Evolutionary conservation across 495 filamentous ascomycete species (phyloP), one percentile per base, ranked within the genome.

Genomic region (Podospora sp.): DNA sequence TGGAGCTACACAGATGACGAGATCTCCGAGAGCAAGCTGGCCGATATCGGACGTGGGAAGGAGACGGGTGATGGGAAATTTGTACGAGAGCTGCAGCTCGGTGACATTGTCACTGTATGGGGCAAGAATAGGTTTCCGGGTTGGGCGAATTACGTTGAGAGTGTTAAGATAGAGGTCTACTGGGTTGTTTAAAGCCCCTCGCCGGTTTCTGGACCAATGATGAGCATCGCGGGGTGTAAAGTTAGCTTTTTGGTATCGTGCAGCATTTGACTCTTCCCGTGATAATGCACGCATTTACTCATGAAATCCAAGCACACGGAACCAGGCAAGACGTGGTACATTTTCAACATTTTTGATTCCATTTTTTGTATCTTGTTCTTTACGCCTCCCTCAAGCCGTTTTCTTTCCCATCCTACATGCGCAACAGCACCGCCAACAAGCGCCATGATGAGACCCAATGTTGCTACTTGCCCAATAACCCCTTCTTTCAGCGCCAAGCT

Each of bases 31-130:
- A 85, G 82, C 1, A 62, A 72, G 0, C 58, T 65, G 0, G 85
- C 75, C 0, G 74, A 72, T 29, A 49, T 70, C 18, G 89, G 86
- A 6, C 81, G 86, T 20, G 90, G 88, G 3, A 75, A 69, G 50
- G 82, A 67, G n/a, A 88, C 83, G 21, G 78, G 79, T n/a, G 78
- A 84, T 73, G 85, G 88, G 49, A 77, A 79, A 46, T 84, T 81
- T 66, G 85, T 92, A 20, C 78, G 85, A 16, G 77, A 80, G 33
- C 68, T 91, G 71, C 80, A 82, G 67, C 68, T 89, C 20, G 90
- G 90, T 0, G 89, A 93, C 75, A 80, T 86, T 16, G 78, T 92
- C 46, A 86, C 86, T 2, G 71, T 93, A 21, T 90, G 89, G 88
- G 88, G 78, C 5, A 83, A 85, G 62, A 83, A 88, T 0, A 80